Evolutionary conservation across 768 basidiomycete species (phyloP).

Genomic region (Glaciozyma antarctica): DNA sequence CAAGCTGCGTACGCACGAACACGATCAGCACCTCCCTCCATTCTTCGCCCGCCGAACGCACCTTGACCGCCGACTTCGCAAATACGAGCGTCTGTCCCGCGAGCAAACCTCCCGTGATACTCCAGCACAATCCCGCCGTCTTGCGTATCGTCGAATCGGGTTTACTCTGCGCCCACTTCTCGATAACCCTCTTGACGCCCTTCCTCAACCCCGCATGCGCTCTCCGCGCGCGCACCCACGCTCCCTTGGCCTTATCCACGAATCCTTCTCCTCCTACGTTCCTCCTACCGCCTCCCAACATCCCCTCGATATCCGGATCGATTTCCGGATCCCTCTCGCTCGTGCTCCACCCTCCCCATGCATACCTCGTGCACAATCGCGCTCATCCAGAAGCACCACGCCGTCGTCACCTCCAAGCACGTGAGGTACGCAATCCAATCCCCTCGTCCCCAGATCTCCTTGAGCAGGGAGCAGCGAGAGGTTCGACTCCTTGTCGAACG

Average conservation of each 20-base stretch:
- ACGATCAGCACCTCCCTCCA: conserved; percentile 43
- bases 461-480: conserved; percentile 61
- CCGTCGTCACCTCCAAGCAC: conserved; percentile 60
- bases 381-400: conserved; percentile 37
- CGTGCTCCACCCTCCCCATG: conserved; percentile 40
- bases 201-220: conserved; percentile 6
- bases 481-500: conserved; percentile 56
- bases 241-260: not conserved
- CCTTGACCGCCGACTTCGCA: conserved; percentile 52
- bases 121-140: conserved; percentile 89
- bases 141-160: conserved; percentile 72
- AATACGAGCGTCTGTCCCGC: conserved; percentile 86
- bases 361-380: conserved; percentile 39
- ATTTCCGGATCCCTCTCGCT: conserved; percentile 23
- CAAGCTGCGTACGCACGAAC: conserved; percentile 56
- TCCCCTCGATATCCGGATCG: not conserved
- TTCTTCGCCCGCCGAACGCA: conserved; percentile 39
- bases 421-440: conserved; percentile 91
- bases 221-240: not conserved
- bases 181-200: conserved; percentile 4
- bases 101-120: conserved; percentile 79
- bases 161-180: conserved; percentile 17
- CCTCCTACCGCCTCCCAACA: conserved; percentile 48
- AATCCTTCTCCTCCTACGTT: conserved; percentile 50
- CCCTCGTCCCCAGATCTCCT: conserved; percentile 69